Conservation (phyloP, 75 land plant species). For the Chamaecyparis obtusa region DNA sequence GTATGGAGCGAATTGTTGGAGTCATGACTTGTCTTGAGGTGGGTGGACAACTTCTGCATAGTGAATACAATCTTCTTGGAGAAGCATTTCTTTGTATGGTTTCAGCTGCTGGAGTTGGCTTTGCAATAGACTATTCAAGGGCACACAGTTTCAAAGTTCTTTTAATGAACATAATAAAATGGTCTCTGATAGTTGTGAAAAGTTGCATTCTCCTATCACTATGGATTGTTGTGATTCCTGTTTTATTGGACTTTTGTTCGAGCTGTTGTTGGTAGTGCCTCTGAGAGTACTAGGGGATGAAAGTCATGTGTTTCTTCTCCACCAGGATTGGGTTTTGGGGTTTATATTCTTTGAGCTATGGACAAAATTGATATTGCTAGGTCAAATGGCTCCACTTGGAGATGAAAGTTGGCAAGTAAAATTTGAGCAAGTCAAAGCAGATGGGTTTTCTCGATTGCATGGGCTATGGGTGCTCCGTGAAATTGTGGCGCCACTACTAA, state of each 20-base stretch:
- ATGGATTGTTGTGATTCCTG: slow-evolving; percentile 91
- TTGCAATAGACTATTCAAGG: slow-evolving; percentile 40
- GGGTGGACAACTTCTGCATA: no score
- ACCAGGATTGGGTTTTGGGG: slow-evolving; percentile 98
- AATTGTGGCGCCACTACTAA: slow-evolving; percentile 77
- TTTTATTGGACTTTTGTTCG: slow-evolving; percentile 89
- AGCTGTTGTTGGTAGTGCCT: slow-evolving; percentile 93
- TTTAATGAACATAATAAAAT: slow-evolving; percentile 40
- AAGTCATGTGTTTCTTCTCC: slow-evolving; percentile 92
- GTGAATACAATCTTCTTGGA: no score
- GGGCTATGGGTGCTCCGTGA: slow-evolving; percentile 84
- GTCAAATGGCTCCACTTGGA: slow-evolving; percentile 74
- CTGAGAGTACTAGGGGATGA: slow-evolving; percentile 95
- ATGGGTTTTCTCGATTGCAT: slow-evolving; percentile 82
- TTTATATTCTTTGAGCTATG: slow-evolving; percentile 91
- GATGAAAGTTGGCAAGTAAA: slow-evolving; percentile 94
- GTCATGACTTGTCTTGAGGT: no score
- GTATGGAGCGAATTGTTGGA: no score
- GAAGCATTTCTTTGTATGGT: no score
- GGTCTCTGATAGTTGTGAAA: slow-evolving; percentile 80
- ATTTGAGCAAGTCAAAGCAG: slow-evolving; percentile 89
- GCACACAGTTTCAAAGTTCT: slow-evolving; percentile 34
- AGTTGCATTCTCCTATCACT: slow-evolving; percentile 79
- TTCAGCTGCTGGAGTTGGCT: slow-evolving; percentile 77
- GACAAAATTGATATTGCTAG: slow-evolving; percentile 93